Evolutionary conservation across 1,284 basidiomycete species (phyloP), one percentile per base, ranked within the genome.

Genomic region (Trametes sp.): DNA sequence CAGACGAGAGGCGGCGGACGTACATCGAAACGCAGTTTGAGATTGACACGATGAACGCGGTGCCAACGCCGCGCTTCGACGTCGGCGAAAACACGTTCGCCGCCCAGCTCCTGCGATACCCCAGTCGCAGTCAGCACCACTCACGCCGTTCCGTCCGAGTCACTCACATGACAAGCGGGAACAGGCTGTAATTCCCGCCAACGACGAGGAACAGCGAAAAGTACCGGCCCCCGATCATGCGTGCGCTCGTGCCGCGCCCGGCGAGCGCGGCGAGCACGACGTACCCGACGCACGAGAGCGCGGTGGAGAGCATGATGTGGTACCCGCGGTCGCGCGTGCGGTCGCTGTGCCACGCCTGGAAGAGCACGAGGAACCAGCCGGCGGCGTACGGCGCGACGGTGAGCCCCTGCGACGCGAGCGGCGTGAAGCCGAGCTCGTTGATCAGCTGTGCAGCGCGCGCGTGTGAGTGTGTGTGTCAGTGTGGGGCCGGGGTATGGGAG

Each of bases 21-120:
- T 54, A 84, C 84, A 85, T 85, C 9, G 84, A 85, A 16, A 86
- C 77, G 61, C 81, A 82, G 69, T 85, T 85, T 11, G 83, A 83
- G 54, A 86, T 81, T 1, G 84, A 84, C 29, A 85, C 83, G 54
- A 86, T 83, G 70, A 86, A 86, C 9, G 84, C 84, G 1, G 83
- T 85, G 3, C 84, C 84, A 50, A 85, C 84, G 42, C 84, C 84
- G 44, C 84, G 78, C 69, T 86, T 86, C 0, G 82, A 84, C 14
- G 84, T 86, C 23, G 84, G 84, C 11, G 84, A 82, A 65, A 86
- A 84, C 3, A 77, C 74, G 68, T 85, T 85, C 10, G 84, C 82
- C 10, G 84, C 83, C 84, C 84, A 86, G 70, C 82, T 84, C 83
- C 83, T 84, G 63, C 33, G 51, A 38, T 26, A n/a, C n/a, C n/a